A percentile compares a stretch with the other conserved stretches of the same genome.
Evolutionary conservation across 176 grass and related monocot species (phyloP).

Genomic region (Oryza glaberrima): DNA sequence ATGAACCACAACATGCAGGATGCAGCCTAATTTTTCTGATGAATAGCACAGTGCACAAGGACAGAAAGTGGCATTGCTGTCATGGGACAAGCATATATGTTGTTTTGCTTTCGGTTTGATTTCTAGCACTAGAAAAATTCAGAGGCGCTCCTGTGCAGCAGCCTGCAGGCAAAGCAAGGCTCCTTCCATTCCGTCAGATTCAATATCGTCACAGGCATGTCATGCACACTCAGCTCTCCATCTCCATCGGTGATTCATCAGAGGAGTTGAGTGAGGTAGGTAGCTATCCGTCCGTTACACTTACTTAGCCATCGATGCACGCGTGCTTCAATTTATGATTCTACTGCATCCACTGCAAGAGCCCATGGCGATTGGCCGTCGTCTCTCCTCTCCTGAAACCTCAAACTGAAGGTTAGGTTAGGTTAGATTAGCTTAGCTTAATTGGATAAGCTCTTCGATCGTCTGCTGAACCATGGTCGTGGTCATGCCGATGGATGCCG

Average conservation of each 20-base stretch:
- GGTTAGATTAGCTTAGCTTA: background rate
- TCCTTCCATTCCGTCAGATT: background rate
- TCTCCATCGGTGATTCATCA: background rate
- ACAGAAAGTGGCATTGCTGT: background rate
- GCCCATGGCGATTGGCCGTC: background rate
- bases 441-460: background rate
- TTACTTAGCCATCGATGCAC: background rate
- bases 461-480: background rate
- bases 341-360: background rate
- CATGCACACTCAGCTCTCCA: background rate
- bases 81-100: background rate
- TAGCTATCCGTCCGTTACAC: background rate
- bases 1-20: too few relatives aligned
- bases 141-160: background rate
- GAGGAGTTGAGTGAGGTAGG: background rate
- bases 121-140: background rate
- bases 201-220: background rate
- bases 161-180: background rate
- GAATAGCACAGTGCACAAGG: background rate
- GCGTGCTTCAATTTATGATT: background rate
- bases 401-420: background rate
- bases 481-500: background rate
- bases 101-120: background rate
- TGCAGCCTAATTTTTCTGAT: background rate
- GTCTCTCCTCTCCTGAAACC: background rate